Percentiles rank a stretch among this genome's conserved stretches.
phyloP scores from a whole-genome alignment of 306 rosid species.

The Cercis canadensis region DNA sequence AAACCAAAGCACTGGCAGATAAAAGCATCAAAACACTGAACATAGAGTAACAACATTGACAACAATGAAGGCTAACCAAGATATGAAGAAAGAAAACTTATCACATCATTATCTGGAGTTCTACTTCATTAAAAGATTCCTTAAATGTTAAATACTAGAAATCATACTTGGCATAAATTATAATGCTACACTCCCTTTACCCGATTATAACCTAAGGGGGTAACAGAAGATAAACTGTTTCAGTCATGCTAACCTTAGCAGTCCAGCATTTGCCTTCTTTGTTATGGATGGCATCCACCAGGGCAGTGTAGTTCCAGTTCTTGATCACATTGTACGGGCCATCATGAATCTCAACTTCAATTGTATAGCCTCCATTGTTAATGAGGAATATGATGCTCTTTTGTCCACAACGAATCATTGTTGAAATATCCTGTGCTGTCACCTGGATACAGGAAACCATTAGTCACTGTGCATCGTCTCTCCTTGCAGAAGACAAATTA shows the following conservation, averaged over 20 bases:
- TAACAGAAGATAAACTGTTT: not conserved
- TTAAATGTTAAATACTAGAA: not conserved
- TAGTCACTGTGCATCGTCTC: slow-evolving; percentile 5
- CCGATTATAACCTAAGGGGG: not conserved
- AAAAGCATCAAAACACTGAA: not conserved
- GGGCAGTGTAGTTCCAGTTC: slow-evolving; percentile 85
- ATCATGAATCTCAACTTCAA: slow-evolving; percentile 94
- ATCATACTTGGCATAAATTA: not conserved
- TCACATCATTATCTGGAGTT: not conserved
- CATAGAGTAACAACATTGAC: too few relatives aligned
- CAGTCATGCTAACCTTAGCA: slow-evolving; percentile 66
- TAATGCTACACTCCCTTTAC: not conserved
- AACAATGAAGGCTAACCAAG: too few relatives aligned
- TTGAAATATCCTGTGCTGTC: slow-evolving; percentile 91
- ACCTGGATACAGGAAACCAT: slow-evolving; percentile 53
- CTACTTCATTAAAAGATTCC: not conserved
- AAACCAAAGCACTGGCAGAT: not conserved
- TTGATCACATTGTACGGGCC: slow-evolving; percentile 93
- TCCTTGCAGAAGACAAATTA: slow-evolving; percentile 20
- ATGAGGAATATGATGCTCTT: slow-evolving; percentile 80
- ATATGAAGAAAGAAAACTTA: too few relatives aligned
- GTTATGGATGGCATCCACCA: slow-evolving; percentile 85
- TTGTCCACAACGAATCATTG: slow-evolving; percentile 82
- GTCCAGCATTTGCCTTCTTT: slow-evolving; percentile 92
- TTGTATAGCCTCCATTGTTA: slow-evolving; percentile 89